These are phyloP conservation scores for Dactylonectria estremocensis DNA, from an alignment of 2,329 filamentous ascomycete genomes.

Conservation along the genomic window DNA sequence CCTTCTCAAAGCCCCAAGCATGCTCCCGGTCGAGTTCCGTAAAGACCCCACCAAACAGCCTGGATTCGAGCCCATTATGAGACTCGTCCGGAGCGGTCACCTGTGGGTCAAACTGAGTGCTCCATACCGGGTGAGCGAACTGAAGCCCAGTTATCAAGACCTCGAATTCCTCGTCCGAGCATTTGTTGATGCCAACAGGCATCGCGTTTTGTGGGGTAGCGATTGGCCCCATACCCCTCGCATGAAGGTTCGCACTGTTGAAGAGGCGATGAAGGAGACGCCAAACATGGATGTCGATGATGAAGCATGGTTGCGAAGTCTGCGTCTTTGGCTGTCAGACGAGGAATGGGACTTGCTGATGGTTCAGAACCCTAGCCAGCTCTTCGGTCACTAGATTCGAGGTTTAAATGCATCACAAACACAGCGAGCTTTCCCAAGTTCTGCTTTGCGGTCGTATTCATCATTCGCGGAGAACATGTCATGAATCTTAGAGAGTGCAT, in stretches of 20 bases:
- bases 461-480: not conserved
- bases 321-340: conserved; percentile 43
- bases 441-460: not conserved
- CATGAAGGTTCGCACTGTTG: conserved; percentile 53
- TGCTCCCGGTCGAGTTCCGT: conserved; percentile 44
- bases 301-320: conserved; percentile 41
- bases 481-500: too few relatives aligned
- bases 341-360: conserved; percentile 44
- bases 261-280: conserved; percentile 53
- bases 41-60: conserved; percentile 48
- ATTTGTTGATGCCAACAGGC: conserved; percentile 52
- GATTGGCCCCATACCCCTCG: conserved; percentile 58
- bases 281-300: conserved; percentile 45
- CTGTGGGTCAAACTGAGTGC: conserved; percentile 57
- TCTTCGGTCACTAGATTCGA: conserved; percentile 23
- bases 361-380: conserved; percentile 31
- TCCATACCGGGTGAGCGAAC: conserved; percentile 53
- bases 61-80: conserved; percentile 37
- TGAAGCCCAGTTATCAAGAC: conserved; percentile 51
- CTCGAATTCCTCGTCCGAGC: conserved; percentile 50
- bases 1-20: conserved; percentile 53
- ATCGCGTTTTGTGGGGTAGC: conserved; percentile 55
- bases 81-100: conserved; percentile 49
- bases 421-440: not conserved
- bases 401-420: not conserved